Conservation (phyloP, 139 green algal genomes). For the Mesostigma viride region DNA sequence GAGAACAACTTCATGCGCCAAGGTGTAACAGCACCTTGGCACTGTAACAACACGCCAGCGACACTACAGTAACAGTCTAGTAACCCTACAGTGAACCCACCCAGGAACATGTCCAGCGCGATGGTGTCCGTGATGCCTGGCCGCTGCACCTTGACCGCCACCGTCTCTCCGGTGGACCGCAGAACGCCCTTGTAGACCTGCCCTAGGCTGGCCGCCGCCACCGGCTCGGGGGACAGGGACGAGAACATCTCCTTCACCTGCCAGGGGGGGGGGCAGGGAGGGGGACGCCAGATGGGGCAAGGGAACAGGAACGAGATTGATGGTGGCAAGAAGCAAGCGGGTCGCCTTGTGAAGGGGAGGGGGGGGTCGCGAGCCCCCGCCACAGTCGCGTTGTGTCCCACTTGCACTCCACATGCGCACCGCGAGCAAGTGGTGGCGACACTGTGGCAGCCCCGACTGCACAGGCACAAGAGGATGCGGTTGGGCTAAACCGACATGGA, state of each 20-base stretch:
- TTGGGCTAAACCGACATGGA: too few species aligned
- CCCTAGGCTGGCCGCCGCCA: conserved; percentile 67
- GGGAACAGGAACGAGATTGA: too few species aligned
- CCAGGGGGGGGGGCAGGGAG: background rate
- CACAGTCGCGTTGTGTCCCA: too few species aligned
- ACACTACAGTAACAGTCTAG: conserved; percentile 13
- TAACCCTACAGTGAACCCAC: conserved; percentile 14
- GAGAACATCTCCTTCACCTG: conserved; percentile 63
- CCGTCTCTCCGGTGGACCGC: conserved; percentile 53
- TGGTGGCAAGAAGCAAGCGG: too few species aligned
- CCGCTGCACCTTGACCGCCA: conserved; percentile 94
- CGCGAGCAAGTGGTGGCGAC: too few species aligned
- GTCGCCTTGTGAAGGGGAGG: too few species aligned
- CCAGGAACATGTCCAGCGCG: conserved; percentile 81
- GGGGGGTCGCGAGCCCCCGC: too few species aligned
- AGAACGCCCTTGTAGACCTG: conserved; percentile 30
- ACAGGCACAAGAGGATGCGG: too few species aligned
- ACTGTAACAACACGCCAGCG: conserved; percentile 1
- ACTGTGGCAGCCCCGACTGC: too few species aligned
- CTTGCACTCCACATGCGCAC: too few species aligned
- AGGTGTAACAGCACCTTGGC: background rate
- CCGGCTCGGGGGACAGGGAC: conserved; percentile 66
- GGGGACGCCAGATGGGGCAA: background rate
- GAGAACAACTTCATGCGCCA: background rate
- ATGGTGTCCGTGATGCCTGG: conserved; percentile 82